These are phyloP conservation scores for Candida odintsovae DNA, from an alignment of 805 yeast species.

Conservation along the genomic window DNA sequence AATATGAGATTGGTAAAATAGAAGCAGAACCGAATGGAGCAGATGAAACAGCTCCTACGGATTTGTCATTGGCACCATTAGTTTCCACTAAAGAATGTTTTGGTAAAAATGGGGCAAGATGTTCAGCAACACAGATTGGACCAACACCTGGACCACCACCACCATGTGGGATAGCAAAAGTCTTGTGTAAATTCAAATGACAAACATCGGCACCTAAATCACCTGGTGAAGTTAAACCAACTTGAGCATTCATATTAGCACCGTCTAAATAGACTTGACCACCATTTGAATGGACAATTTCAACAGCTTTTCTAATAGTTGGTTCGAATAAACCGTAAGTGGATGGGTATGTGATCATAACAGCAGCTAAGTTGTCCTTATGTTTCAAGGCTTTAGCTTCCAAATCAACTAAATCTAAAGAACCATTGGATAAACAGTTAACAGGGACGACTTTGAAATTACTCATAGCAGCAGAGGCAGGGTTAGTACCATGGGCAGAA, in stretches of 20 bases:
- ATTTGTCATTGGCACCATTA: constrained; percentile 32
- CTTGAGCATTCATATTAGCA: constrained; percentile 99
- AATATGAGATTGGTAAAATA: constrained; percentile 87
- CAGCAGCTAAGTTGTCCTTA: constrained; percentile 70
- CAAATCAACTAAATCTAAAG: constrained; percentile 76
- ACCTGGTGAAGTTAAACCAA: constrained; percentile 95
- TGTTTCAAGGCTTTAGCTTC: constrained; percentile 65
- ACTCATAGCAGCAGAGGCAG: constrained; percentile 97
- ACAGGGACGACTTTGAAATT: constrained; percentile 92
- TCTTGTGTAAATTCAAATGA: constrained; percentile 93
- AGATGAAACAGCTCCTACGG: constrained; percentile 77
- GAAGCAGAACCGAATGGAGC: constrained; percentile 97
- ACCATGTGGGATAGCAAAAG: constrained; percentile 97
- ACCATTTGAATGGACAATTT: constrained; percentile 77
- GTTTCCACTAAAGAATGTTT: constrained; percentile 58
- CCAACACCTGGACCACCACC: constrained; percentile 99
- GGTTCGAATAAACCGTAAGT: constrained; percentile 97
- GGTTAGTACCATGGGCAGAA: constrained; percentile 97
- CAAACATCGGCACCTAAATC: constrained; percentile 98
- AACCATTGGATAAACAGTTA: constrained; percentile 80
- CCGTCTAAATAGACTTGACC: constrained; percentile 98
- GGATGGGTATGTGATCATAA: constrained; percentile 97
- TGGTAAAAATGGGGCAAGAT: constrained; percentile 78
- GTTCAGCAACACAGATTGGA: constrained; percentile 88
- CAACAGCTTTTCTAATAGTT: constrained; percentile 77